Conservation (phyloP, 1,284 basidiomycete species). For the Cryptococcus floricola region DNA sequence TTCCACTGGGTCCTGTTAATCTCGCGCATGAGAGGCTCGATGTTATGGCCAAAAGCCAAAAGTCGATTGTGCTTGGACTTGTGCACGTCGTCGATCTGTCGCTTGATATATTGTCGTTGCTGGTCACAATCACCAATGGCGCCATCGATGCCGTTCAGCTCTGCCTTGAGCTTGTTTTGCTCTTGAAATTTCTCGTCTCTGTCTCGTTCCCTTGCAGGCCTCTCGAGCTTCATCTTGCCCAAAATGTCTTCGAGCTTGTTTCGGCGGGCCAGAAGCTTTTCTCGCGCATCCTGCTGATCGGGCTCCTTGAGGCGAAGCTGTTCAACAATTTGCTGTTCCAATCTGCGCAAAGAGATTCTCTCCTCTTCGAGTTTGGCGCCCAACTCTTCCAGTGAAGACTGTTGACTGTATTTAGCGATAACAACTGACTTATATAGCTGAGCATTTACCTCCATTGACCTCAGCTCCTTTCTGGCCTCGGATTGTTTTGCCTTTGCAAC, state of each 20-base stretch:
- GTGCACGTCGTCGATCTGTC: slow-evolving; percentile 18
- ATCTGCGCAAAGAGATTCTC: slow-evolving; percentile 1
- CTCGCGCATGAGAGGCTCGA: slow-evolving; percentile 52
- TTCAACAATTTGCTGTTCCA: slow-evolving; percentile 12
- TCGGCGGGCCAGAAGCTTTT: slow-evolving; percentile 5
- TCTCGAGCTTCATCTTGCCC: slow-evolving; percentile 5
- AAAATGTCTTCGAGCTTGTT: slow-evolving; percentile 8
- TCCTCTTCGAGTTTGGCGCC: neutral
- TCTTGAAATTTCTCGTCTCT: slow-evolving; percentile 1
- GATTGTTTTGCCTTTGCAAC: slow-evolving; percentile 63
- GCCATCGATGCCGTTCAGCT: neutral
- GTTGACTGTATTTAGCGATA: no score
- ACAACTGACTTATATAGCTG: neutral
- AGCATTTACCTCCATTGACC: slow-evolving; percentile 2
- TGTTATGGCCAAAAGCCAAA: slow-evolving; percentile 43
- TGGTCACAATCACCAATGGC: neutral
- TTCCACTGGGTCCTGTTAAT: slow-evolving; percentile 63
- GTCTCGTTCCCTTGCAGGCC: slow-evolving; percentile 6
- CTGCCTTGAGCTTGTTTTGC: slow-evolving; percentile 1
- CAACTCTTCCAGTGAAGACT: neutral
- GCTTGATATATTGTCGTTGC: slow-evolving; percentile 1
- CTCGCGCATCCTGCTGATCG: slow-evolving; percentile 4
- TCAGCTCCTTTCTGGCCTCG: slow-evolving; percentile 53
- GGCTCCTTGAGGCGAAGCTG: slow-evolving; percentile 8
- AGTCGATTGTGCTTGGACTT: slow-evolving; percentile 55